Conservation (phyloP, 148 eudicot genomes). For the Rhododendron henanense region DNA sequence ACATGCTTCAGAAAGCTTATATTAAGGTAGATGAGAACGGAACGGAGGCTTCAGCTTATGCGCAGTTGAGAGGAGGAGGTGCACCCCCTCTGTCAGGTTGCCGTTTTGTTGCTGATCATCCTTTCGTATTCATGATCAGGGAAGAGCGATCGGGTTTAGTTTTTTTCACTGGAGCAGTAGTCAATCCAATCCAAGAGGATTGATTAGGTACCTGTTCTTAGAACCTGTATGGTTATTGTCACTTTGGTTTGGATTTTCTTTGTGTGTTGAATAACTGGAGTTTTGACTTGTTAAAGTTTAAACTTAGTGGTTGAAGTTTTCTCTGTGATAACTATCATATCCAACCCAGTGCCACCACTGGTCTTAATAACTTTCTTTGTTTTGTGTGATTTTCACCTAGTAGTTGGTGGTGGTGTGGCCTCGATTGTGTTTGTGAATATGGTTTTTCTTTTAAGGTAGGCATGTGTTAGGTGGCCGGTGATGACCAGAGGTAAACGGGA, state of each 20-base stretch:
- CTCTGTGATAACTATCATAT: too few species aligned
- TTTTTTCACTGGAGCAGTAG: slow-evolving; percentile 13
- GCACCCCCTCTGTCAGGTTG: not conserved
- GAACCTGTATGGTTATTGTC: not conserved
- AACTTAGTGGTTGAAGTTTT: too few species aligned
- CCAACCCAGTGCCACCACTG: too few species aligned
- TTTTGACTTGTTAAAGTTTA: too few species aligned
- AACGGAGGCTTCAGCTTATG: slow-evolving; percentile 15
- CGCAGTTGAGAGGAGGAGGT: not conserved
- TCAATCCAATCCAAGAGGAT: not conserved
- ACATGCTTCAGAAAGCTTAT: slow-evolving; percentile 11
- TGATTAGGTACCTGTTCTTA: not conserved
- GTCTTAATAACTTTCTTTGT: too few species aligned
- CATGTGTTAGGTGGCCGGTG: too few species aligned
- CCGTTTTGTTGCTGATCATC: slow-evolving; percentile 22
- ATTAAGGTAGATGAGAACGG: slow-evolving; percentile 23
- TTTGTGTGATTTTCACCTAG: too few species aligned
- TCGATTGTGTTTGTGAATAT: too few species aligned
- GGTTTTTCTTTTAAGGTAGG: too few species aligned
- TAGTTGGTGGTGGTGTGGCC: too few species aligned
- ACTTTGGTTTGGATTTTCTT: not conserved
- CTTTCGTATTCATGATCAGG: slow-evolving; percentile 9
- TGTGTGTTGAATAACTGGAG: not conserved
- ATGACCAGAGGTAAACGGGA: too few species aligned
- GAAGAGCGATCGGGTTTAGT: slow-evolving; percentile 6